Percentiles rank a stretch among this genome's conserved stretches.
phyloP scores from a whole-genome alignment of 805 yeast species.

The Candida germanica region DNA sequence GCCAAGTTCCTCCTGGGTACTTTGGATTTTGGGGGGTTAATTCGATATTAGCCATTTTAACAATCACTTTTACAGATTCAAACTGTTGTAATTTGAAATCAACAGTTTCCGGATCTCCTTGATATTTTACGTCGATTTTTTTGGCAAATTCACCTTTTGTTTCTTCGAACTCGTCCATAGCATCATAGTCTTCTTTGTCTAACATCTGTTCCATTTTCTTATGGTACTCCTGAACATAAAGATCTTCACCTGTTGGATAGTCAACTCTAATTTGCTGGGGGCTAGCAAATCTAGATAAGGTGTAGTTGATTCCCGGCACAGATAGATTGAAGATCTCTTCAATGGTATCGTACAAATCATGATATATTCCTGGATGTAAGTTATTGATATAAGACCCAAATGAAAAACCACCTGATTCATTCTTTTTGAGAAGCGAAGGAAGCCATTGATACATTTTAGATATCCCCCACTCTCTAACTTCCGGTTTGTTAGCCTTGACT shows the following conservation, averaged over 20 bases:
- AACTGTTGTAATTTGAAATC: conserved; percentile 8
- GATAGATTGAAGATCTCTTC: conserved; percentile 24
- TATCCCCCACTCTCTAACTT: conserved; percentile 14
- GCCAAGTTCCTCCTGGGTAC: conserved; percentile 42
- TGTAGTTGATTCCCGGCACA: conserved; percentile 30
- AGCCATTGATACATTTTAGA: conserved; percentile 35
- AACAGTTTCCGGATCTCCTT: conserved; percentile 3
- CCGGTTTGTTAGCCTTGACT: conserved; percentile 9
- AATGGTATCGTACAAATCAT: conserved; percentile 24
- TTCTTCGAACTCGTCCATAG: conserved; percentile 5
- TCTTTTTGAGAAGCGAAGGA: conserved; percentile 20
- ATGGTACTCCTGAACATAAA: conserved; percentile 16
- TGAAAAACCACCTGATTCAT: conserved; percentile 12
- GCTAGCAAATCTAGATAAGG: conserved; percentile 21
- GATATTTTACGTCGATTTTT: conserved; percentile 1
- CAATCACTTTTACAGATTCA: conserved; percentile 31
- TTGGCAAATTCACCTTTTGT: conserved; percentile 1
- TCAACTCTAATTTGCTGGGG: conserved; percentile 14
- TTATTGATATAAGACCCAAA: conserved; percentile 39
- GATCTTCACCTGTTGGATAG: conserved; percentile 13
- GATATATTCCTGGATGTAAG: conserved; percentile 28
- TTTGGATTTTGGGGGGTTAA: conserved; percentile 38
- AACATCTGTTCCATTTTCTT: conserved; percentile 4
- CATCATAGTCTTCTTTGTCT: conserved; percentile 8
- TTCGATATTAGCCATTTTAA: conserved; percentile 38